These are phyloP conservation scores for Skeletonema grethae DNA, from an alignment of 108 stramenopile species.

Conservation along the genomic window DNA sequence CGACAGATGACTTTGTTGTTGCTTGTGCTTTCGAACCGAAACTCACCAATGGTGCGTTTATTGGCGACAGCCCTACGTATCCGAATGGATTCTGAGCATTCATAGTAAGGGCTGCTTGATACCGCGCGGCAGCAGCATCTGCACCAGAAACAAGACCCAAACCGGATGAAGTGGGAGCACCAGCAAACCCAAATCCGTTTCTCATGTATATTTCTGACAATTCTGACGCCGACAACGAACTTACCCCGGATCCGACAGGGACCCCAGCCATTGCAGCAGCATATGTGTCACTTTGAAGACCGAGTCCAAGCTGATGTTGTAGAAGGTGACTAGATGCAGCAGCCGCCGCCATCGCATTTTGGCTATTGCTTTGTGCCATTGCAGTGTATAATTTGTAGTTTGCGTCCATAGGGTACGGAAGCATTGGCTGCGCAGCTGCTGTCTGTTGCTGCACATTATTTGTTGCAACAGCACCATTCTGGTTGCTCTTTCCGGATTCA, in stretches of 20 bases:
- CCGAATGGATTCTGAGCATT: constrained; percentile 38
- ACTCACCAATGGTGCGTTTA: constrained; percentile 14
- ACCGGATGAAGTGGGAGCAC: not conserved
- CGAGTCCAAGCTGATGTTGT: constrained; percentile 12
- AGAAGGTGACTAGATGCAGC: constrained; percentile 28
- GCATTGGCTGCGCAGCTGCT: constrained; percentile 1
- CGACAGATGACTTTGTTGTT: not conserved
- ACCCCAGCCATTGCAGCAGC: constrained; percentile 4
- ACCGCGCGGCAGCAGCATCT: constrained; percentile 21
- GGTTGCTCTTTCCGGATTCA: constrained; percentile 1
- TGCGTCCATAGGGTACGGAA: constrained; percentile 28
- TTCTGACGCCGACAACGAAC: constrained; percentile 15
- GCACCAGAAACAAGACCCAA: constrained; percentile 21
- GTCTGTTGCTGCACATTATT: constrained; percentile 14
- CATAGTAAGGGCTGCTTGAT: constrained; percentile 24
- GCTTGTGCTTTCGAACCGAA: constrained; percentile 8
- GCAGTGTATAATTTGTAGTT: constrained; percentile 12
- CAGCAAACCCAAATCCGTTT: constrained; percentile 16
- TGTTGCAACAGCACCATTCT: not conserved
- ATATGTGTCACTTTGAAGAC: constrained; percentile 8
- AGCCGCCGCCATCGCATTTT: constrained; percentile 42
- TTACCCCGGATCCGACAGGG: constrained; percentile 12
- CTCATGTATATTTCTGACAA: constrained; percentile 27
- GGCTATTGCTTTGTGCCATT: constrained; percentile 16
- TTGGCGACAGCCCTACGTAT: constrained; percentile 1